Conservation (phyloP, 2,329 filamentous ascomycete species). For the Fusarium austroafricanum region DNA sequence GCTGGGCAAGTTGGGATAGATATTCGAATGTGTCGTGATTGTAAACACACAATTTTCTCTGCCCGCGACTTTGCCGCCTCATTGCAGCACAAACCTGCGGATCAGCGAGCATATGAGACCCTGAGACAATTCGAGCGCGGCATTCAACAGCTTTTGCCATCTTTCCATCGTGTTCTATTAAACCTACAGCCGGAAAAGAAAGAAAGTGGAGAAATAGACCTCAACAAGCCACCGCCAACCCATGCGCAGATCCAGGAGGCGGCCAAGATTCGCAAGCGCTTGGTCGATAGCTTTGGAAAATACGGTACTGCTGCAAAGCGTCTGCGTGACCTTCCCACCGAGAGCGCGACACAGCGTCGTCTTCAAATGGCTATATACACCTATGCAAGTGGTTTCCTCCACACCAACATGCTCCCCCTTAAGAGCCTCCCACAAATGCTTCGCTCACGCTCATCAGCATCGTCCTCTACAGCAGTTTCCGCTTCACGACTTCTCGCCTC, state of each 20-base stretch:
- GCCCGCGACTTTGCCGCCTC: conserved; percentile 83
- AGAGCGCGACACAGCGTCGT: conserved; percentile 76
- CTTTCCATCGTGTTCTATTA: conserved; percentile 82
- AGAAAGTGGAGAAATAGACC: conserved; percentile 53
- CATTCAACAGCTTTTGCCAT: conserved; percentile 82
- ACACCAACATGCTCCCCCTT: conserved; percentile 90
- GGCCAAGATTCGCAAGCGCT: conserved; percentile 86
- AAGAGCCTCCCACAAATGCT: conserved; percentile 79
- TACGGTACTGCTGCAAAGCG: conserved; percentile 86
- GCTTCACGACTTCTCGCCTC: conserved; percentile 50
- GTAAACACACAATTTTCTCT: conserved; percentile 71
- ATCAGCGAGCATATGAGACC: conserved; percentile 85
- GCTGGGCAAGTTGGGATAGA: conserved; percentile 75
- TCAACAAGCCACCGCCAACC: conserved; percentile 59
- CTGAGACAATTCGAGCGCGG: conserved; percentile 88
- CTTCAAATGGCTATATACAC: conserved; percentile 86
- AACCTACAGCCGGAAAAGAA: conserved; percentile 71
- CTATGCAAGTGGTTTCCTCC: conserved; percentile 84
- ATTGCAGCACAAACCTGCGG: conserved; percentile 73
- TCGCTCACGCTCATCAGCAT: conserved; percentile 55
- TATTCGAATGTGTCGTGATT: conserved; percentile 92
- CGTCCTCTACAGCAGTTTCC: conserved; percentile 41
- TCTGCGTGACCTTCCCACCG: conserved; percentile 80
- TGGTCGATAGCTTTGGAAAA: conserved; percentile 89
- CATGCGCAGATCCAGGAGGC: conserved; percentile 83